Conservation (phyloP, 1,139 yeast genomes). For the Geotrichum armillariae region DNA sequence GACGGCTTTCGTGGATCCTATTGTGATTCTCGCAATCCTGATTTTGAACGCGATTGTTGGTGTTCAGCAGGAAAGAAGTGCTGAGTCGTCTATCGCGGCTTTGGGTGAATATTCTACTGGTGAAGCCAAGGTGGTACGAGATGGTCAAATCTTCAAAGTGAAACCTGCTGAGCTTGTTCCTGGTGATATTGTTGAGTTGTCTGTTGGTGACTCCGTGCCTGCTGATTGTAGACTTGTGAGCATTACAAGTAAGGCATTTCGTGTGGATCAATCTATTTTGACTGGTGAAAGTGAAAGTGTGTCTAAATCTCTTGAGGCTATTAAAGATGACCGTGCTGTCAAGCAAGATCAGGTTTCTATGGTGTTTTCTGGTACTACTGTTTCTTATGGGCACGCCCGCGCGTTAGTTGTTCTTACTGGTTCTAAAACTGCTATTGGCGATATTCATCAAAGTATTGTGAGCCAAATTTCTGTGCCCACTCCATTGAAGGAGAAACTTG, state of each 20-base stretch:
- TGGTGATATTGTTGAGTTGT: constrained; percentile 48
- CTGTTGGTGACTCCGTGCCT: constrained; percentile 50
- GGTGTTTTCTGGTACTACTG: constrained; percentile 49
- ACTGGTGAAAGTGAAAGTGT: constrained; percentile 52
- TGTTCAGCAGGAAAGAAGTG: constrained; percentile 45
- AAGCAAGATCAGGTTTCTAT: constrained; percentile 50
- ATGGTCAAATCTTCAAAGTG: constrained; percentile 41
- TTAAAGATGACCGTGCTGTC: constrained; percentile 39
- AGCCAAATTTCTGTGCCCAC: constrained; percentile 37
- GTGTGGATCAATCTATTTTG: constrained; percentile 51
- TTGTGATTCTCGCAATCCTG: constrained; percentile 42
- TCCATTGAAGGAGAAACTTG: constrained; percentile 40
- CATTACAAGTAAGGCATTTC: constrained; percentile 42
- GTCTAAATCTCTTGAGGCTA: constrained; percentile 36
- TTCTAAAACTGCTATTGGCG: constrained; percentile 47
- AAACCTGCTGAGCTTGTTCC: constrained; percentile 49
- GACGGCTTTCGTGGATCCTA: constrained; percentile 43
- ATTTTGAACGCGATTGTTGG: constrained; percentile 46
- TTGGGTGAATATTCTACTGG: constrained; percentile 40
- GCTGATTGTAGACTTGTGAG: constrained; percentile 46
- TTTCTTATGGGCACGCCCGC: constrained; percentile 48
- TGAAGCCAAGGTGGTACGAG: constrained; percentile 46
- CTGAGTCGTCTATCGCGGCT: constrained; percentile 45
- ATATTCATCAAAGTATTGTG: constrained; percentile 44
- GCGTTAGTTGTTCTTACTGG: constrained; percentile 49